Evolutionary conservation across 805 yeast species (phyloP), one percentile per base, ranked within the genome.

Genomic region (Candida cerambycidarum): DNA sequence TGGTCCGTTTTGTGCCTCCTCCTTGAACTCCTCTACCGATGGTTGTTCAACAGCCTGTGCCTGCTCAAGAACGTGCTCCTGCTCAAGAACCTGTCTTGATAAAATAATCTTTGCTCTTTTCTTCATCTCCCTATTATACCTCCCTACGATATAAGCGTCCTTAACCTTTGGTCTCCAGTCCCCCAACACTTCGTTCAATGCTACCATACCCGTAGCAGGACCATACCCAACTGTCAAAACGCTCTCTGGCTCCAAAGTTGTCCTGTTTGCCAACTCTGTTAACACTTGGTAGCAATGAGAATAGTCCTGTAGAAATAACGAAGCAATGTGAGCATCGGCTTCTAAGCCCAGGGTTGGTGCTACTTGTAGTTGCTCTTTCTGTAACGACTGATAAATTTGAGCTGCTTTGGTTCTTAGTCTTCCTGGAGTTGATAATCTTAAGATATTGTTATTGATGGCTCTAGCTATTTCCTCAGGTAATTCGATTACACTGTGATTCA

Each of bases 131-230:
- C 49, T 50, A 41, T 63, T 69, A 29, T 51, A 67, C 31, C 78
- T 63, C 1, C 96, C 93, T 14, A 82, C 69, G 13, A 90, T 75
- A 17, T 83, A 85, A 0, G 86, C 81, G 30, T 87, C 89, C 53
- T 87, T 87, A 11, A 68, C 66, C 14, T 65, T 65, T 0, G 95
- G 89, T 14, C 63, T 59, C 65, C 77, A 85, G 0, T 74, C 74
- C 0, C 86, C 89, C 80, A 88, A 79, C 1, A 90, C 54, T 54
- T 89, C 96, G 56, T 90, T 88, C 40, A 89, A 67, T 0, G 95
- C 98, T 12, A 90, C 65, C 70, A 93, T 80, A 1, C 97, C 97
- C 0, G 95, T 83, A 1, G 89, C 92, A 1, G 99, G 98, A 0
- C 99, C 98, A 57, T 75, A 82, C 0, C 96, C 92, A 11, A 88